These are phyloP conservation scores for Parascedosporium putredinis DNA, from an alignment of 2,329 filamentous ascomycete species.

Conservation along the genomic window DNA sequence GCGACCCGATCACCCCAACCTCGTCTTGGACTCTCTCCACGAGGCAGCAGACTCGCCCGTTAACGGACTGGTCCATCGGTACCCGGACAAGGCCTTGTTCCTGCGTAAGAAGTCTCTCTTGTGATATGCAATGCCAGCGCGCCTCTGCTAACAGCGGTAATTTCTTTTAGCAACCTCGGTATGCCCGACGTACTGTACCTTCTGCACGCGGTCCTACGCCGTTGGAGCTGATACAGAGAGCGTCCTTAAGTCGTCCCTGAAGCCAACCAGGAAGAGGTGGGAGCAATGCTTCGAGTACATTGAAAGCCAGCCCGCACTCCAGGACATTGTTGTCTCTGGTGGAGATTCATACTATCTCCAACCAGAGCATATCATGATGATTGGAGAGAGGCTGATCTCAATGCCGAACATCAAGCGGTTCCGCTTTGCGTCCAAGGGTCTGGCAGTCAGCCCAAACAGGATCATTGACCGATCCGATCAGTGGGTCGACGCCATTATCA, in stretches of 20 bases:
- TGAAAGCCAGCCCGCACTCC: conserved; percentile 32
- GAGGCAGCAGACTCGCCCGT: conserved; percentile 47
- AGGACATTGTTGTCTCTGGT: conserved; percentile 53
- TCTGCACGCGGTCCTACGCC: conserved; percentile 50
- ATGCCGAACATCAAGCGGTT: conserved; percentile 50
- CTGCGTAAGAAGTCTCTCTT: conserved; percentile 32
- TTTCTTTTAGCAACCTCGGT: conserved; percentile 38
- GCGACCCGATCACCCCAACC: conserved; percentile 40
- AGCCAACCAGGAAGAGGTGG: conserved; percentile 34
- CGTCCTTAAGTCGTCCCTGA: conserved; percentile 33
- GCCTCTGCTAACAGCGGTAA: not conserved
- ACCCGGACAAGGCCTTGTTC: conserved; percentile 52
- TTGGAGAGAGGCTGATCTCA: conserved; percentile 43
- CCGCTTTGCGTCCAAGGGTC: conserved; percentile 51
- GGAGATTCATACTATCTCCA: conserved; percentile 50
- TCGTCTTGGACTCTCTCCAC: conserved; percentile 47
- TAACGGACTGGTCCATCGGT: conserved; percentile 50
- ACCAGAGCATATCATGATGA: conserved; percentile 38
- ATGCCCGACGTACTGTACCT: conserved; percentile 53
- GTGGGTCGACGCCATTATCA: conserved; percentile 43
- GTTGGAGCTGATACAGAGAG: conserved; percentile 44
- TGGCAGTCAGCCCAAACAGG: conserved; percentile 47
- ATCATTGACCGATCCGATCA: conserved; percentile 39
- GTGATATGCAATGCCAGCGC: no score
- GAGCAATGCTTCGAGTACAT: conserved; percentile 49